These are phyloP conservation scores for Mycena rosella DNA, from an alignment of 768 basidiomycete species.

Conservation along the genomic window DNA sequence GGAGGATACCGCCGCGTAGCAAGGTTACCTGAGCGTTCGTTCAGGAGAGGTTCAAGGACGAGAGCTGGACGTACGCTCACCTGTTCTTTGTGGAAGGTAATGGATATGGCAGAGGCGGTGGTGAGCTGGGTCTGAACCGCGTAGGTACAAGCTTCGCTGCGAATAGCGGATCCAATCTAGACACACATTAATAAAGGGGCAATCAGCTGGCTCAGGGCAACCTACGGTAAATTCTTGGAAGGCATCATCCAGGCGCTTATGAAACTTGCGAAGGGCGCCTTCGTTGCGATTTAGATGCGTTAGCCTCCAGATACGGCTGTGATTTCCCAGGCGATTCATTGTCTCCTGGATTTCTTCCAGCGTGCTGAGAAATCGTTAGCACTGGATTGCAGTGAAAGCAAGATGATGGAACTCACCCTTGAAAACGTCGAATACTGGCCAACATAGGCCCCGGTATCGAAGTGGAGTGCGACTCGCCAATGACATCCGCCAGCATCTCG, in stretches of 20 bases:
- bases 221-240: slow-evolving; percentile 9
- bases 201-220: not conserved
- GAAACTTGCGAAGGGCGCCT: not conserved
- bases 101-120: not conserved
- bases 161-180: slow-evolving; percentile 8
- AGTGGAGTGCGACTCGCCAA: not conserved
- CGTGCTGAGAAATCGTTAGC: not conserved
- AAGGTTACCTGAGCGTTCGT: not conserved
- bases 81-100: not conserved
- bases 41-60: no score
- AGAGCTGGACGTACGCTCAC: not conserved
- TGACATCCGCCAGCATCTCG: not conserved
- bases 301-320: not conserved
- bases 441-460: slow-evolving; percentile 9
- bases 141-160: not conserved
- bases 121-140: not conserved
- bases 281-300: slow-evolving; percentile 22
- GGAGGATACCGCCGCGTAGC: slow-evolving; percentile 2
- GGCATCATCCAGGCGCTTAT: slow-evolving; percentile 22
- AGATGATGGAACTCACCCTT: not conserved
- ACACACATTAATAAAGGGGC: not conserved
- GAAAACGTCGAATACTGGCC: slow-evolving; percentile 4
- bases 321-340: not conserved
- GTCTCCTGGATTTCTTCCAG: slow-evolving; percentile 8
- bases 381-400: not conserved